A percentile compares a stretch with the other conserved stretches of the same genome.
phyloP scores from a whole-genome alignment of 2,329 filamentous ascomycete species.

The Fusarium liriodendri region DNA sequence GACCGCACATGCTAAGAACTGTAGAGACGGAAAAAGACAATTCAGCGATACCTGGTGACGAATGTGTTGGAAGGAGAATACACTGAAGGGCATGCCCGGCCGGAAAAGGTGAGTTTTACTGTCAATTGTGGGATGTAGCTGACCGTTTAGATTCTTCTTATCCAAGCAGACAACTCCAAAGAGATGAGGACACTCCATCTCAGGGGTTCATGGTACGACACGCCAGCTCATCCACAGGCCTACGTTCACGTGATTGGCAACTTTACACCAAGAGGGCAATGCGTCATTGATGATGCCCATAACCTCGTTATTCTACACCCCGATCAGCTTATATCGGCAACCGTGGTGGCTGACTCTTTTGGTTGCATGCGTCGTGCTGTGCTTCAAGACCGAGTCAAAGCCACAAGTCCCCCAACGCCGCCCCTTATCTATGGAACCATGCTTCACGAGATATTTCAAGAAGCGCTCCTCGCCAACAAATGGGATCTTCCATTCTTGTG shows the following conservation, averaged over 20 bases:
- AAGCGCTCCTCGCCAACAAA: conserved; percentile 82
- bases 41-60: conserved; percentile 88
- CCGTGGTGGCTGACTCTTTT: conserved; percentile 96
- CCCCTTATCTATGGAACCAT: conserved; percentile 93
- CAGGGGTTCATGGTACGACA: conserved; percentile 88
- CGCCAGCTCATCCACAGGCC: conserved; percentile 76
- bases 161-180: conserved; percentile 81
- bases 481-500: conserved; percentile 80
- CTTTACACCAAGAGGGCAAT: conserved; percentile 77
- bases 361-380: conserved; percentile 91
- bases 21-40: conserved; percentile 78
- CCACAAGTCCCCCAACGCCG: conserved; percentile 81
- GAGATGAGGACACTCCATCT: conserved; percentile 76
- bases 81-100: conserved; percentile 67
- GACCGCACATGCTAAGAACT: conserved; percentile 69
- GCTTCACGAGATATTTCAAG: conserved; percentile 94
- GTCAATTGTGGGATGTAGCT: conserved; percentile 10
- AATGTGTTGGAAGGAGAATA: conserved; percentile 78
- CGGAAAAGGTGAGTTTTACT: conserved; percentile 75
- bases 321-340: conserved; percentile 94
- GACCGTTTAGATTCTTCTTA: conserved; percentile 74
- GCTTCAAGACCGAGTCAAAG: conserved; percentile 93
- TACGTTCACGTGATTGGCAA: conserved; percentile 89
- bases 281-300: conserved; percentile 82
- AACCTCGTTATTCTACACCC: conserved; percentile 94